Conservation (phyloP, 1,139 yeast species). For the Geotrichum klebahnii region DNA sequence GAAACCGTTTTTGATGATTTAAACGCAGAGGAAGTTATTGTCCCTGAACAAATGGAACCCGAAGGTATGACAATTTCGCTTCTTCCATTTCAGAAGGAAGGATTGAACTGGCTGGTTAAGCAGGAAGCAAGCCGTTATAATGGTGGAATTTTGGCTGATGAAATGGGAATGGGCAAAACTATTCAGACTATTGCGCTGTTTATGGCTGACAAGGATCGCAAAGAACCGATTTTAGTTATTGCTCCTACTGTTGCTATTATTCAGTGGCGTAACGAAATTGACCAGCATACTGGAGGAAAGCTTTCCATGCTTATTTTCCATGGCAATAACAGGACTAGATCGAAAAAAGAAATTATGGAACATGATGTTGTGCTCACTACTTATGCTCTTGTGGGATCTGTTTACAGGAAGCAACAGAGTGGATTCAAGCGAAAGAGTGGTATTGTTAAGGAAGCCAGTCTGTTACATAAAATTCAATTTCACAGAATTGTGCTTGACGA, state of each 20-base stretch:
- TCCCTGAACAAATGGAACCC: conserved; percentile 72
- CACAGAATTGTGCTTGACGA: conserved; percentile 91
- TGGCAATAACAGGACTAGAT: conserved; percentile 69
- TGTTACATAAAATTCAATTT: conserved; percentile 69
- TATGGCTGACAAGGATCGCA: conserved; percentile 61
- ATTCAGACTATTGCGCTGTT: conserved; percentile 88
- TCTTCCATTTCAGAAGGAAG: conserved; percentile 90
- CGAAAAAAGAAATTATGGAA: conserved; percentile 52
- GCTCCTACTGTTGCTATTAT: conserved; percentile 97
- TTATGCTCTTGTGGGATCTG: conserved; percentile 85
- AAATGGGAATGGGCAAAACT: conserved; percentile 99
- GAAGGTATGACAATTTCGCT: conserved; percentile 66
- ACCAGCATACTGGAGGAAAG: conserved; percentile 68
- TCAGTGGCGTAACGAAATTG: conserved; percentile 96
- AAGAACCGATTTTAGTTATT: conserved; percentile 72
- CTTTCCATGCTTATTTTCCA: conserved; percentile 71
- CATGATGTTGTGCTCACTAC: conserved; percentile 87
- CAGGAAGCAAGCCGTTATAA: conserved; percentile 77
- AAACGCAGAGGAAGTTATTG: conserved; percentile 41
- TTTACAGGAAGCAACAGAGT: conserved; percentile 70
- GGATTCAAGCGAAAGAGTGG: conserved; percentile 76
- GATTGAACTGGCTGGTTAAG: conserved; percentile 77
- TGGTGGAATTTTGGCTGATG: conserved; percentile 97
- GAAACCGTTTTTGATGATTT: conserved; percentile 66
- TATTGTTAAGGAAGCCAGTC: conserved; percentile 67